Base-by-base conservation (phyloP, 2,329 filamentous ascomycete species). In the Fusarium nematophilum region DNA sequence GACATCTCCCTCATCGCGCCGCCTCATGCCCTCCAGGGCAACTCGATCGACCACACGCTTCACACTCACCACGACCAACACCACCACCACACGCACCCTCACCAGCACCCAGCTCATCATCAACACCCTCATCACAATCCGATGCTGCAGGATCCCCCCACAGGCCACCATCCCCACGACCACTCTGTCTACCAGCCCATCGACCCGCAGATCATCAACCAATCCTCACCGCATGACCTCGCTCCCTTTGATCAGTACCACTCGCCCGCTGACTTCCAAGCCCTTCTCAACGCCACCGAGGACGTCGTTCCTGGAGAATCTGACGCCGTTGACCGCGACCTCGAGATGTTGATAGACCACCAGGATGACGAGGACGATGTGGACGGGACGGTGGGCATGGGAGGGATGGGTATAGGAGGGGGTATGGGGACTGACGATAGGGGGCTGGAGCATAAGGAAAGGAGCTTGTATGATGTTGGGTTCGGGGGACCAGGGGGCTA, bases 131-230 rank as follows among this genome's bases (percentile, higher is more conserved):
- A 66, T 43, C 67, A 70, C 42, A 69, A 59, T 38, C 68, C 67
- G 21, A 70, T 71, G 68, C 62, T 71, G 65, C 75, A 53, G 63
- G 70, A 72, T 47, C 74, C 52, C 62, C 73, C 11, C 49, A 65
- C 43, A 67, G 68, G 52, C 45, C 60, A 72, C 5, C 65, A 69
- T 27, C 69, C 50, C 9, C 60, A 67, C 27, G 54, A 67, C 21
- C 53, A 48, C 46, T 56, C 46, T 14, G 72, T 79, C 23, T 83
- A 82, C 67, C 81, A 85, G 47, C 84, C 83, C 21, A 86, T 86
- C 70, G 83, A 86, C 66, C 83, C 84, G n/a, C 83, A 83, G 62
- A 85, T 86, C 48, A 85, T 86, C 64, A 80, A 65, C 54, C 48
- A 69, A n/a, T 38, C 65, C 40, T 52, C 59, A 23, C 45, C 59